phyloP scores from a whole-genome alignment of 352 stramenopile genomes.

The Pythium rishiriense region DNA sequence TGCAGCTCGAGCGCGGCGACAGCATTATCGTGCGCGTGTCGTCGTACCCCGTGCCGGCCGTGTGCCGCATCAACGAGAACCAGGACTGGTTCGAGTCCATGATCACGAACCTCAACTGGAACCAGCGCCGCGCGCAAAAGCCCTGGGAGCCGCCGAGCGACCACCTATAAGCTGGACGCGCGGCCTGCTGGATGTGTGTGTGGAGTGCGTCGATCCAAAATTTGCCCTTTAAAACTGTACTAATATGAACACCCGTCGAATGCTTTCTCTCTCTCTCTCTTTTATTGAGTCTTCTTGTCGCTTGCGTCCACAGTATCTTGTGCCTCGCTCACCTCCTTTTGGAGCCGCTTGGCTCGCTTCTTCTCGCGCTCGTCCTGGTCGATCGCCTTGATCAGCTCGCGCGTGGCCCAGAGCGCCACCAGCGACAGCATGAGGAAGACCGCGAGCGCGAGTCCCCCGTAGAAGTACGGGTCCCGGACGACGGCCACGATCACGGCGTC shows the following conservation, averaged over 20 bases:
- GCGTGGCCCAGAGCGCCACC: conserved; percentile 59
- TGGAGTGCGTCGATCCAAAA: not conserved
- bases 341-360: conserved; percentile 10
- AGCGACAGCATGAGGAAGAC: conserved; percentile 51
- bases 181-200: not conserved
- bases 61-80: conserved; percentile 88
- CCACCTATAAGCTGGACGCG: conserved; percentile 7
- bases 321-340: not conserved
- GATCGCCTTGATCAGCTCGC: conserved; percentile 60
- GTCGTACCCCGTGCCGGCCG: conserved; percentile 85
- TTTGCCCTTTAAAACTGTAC: conserved; percentile 9
- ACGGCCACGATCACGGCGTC: conserved; percentile 62
- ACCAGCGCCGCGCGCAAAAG: conserved; percentile 84
- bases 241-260: conserved; percentile 14
- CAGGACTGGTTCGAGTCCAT: conserved; percentile 93
- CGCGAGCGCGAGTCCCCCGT: conserved; percentile 38
- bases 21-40: conserved; percentile 85
- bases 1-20: conserved; percentile 86
- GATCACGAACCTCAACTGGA: conserved; percentile 94
- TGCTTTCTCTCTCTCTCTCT: not conserved
- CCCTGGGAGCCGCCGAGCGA: conserved; percentile 42
- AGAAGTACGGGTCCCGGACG: conserved; percentile 66
- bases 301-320: not conserved
- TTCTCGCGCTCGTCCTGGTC: conserved; percentile 41
- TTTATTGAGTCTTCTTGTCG: conserved; percentile 26